Base-by-base conservation (phyloP, 306 rosid species). In the Psophocarpus tetragonolobus region DNA sequence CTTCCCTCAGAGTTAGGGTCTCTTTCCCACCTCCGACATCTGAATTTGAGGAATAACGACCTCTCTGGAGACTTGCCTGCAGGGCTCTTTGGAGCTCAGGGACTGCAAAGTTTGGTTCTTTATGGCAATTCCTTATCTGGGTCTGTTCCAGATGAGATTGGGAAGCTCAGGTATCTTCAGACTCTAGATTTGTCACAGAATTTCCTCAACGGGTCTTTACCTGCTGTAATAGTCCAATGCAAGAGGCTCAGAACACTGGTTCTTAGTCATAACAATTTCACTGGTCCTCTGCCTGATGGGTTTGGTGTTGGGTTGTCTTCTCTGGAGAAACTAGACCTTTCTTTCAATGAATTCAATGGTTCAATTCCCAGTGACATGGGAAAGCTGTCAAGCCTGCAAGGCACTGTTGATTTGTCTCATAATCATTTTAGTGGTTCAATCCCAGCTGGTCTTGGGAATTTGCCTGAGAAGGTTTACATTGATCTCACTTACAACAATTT, bases 381-480 rank as follows among this genome's bases (percentile, higher is more conserved):
- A 26, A 91, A 87, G 21, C 53, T 91, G 50, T 89, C 92, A 44
- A 87, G 85, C 80, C 80, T 91, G 73, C 88, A 87, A 85, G 94
- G 93, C 18, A 89, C 93, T 41, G 93, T 87, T 77, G 92, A 91
- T 87, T 85, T 91, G 74, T 91, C 97, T 48, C 91, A 89, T 80
- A 91, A 91, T 77, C 83, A 54, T 18, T 87, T 91, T 32, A 89
- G 87, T 36, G 97, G 94, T 48, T 64, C 84, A 35, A 89, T 91
- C 80, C 97, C 97, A n/a, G 65, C 93, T 9, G 87, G 86, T 71
- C 84, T 91, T 70, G 97, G 97, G 38, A 86, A 87, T 68, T 79
- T 91, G 21, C 97, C 97, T 51, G 93, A 89, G 79, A 91, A 91
- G 89, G 92, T 91, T 68, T 91, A 91, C 41, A 91, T 91, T 82